These are phyloP conservation scores for Lactarius pseudohatsudake DNA, from an alignment of 768 basidiomycete genomes.

Conservation along the genomic window DNA sequence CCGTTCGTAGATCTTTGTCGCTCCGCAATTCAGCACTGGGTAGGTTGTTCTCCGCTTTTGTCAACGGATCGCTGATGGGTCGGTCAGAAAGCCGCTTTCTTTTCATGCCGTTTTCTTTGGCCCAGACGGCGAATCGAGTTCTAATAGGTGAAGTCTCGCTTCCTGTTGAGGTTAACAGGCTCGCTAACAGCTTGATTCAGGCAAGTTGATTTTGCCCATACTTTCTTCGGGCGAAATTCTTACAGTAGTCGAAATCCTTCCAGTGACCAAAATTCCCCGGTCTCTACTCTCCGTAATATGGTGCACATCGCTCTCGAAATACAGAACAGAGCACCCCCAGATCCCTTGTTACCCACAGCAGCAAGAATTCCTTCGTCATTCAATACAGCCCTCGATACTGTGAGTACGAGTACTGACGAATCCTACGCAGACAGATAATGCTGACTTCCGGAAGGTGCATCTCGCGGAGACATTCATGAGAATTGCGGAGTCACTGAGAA, in stretches of 20 bases:
- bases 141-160: neutral
- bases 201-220: neutral
- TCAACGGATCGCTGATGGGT: neutral
- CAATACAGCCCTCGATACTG: constrained; percentile 51
- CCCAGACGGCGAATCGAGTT: constrained; percentile 23
- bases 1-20: constrained; percentile 44
- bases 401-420: constrained; percentile 34
- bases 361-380: constrained; percentile 48
- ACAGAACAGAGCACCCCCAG: constrained; percentile 45
- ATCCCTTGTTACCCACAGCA: constrained; percentile 38
- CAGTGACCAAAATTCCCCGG: constrained; percentile 12
- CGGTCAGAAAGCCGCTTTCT: constrained; percentile 49
- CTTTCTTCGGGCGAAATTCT: neutral
- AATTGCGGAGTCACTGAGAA: constrained; percentile 57
- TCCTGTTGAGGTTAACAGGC: neutral
- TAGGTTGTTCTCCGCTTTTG: constrained; percentile 25
- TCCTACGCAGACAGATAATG: neutral
- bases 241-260: too few species aligned
- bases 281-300: constrained; percentile 47
- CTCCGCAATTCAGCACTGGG: constrained; percentile 47
- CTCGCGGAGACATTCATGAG: constrained; percentile 59
- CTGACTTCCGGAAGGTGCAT: constrained; percentile 41
- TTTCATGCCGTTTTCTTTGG: constrained; percentile 64
- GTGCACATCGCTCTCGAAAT: constrained; percentile 49
- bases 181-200: neutral